phyloP scores from a whole-genome alignment of 805 yeast species.

The Lachancea quebecensis region DNA sequence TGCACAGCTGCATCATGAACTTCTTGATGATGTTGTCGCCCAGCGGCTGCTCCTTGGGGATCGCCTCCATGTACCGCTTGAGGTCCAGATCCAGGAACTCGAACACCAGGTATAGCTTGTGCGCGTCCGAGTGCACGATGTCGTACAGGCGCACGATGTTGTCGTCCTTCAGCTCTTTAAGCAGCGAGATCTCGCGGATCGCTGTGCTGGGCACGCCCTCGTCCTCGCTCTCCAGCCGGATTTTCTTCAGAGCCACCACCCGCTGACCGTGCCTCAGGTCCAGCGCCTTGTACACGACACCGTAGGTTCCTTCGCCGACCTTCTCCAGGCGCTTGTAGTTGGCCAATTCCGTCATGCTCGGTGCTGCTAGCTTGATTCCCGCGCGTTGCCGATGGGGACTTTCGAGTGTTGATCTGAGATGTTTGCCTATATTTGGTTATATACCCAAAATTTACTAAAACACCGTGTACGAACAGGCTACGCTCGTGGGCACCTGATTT shows the following conservation, averaged over 20 bases:
- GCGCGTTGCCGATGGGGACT: background rate
- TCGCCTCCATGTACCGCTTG: slow-evolving; percentile 88
- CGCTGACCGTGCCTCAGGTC: slow-evolving; percentile 75
- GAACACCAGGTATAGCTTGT: slow-evolving; percentile 87
- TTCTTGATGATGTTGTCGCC: slow-evolving; percentile 81
- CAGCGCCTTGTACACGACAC: slow-evolving; percentile 95
- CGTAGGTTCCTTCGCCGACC: slow-evolving; percentile 96
- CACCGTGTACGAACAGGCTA: slow-evolving; percentile 4
- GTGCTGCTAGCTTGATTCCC: background rate
- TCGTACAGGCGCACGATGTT: slow-evolving; percentile 90
- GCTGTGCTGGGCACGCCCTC: slow-evolving; percentile 99
- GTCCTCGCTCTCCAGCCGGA: slow-evolving; percentile 81
- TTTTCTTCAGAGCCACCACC: slow-evolving; percentile 90
- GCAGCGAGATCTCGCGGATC: slow-evolving; percentile 87
- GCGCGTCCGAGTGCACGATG: slow-evolving; percentile 88
- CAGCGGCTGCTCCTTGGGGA: slow-evolving; percentile 80
- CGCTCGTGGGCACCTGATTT: background rate
- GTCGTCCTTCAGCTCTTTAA: slow-evolving; percentile 91
- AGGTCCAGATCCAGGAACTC: slow-evolving; percentile 91
- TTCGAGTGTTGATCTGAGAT: background rate
- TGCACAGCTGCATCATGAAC: slow-evolving; percentile 88
- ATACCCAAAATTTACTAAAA: slow-evolving; percentile 1
- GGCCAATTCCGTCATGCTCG: slow-evolving; percentile 72
- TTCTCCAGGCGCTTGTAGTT: slow-evolving; percentile 93
- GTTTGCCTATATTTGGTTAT: background rate